Base-by-base conservation (phyloP, 1,284 basidiomycete genomes). In the Naganishia sp. region DNA sequence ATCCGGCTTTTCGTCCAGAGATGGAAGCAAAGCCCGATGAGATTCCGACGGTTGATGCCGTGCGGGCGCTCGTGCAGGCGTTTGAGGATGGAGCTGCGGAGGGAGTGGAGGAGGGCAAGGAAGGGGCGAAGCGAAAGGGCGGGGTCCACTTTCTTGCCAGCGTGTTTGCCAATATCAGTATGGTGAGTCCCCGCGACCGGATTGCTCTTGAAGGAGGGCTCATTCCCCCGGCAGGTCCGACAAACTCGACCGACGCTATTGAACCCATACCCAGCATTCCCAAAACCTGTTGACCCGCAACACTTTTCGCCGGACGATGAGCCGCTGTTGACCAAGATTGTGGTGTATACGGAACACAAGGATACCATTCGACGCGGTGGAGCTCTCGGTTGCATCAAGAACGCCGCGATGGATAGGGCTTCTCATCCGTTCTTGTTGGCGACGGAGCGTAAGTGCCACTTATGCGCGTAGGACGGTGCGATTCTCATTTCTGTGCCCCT, bases 131-230 rank as follows among this genome's bases (percentile, higher is more conserved):
- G 58, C 66, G 90, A 50, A 92, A 91, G 79, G 89, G 85, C 45
- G 84, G 87, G 67, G 83, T 94, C 41, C 89, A 96, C 79, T 97
- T 96, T 79, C 82, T 96, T 18, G 87, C 92, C 0, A 92, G 88
- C 67, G 92, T 95, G 4, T 94, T 96, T 76, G 92, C 92, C 17
- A 96, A 97, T 76, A 79, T 95, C 60, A 89, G 86, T 50, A 85
- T 86, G 72, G 92, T 93, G 73, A 71, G 85, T 81, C 18, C n/a
- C 31, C 17, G 35, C 35, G 0, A 6, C 7, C 7, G 35, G 7
- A 13, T 2, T 2, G 25, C 50, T 31, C 21, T 31, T 32, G 43
- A 21, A 60, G 57, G 54, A 42, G 28, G 56, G 62, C 55, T 31
- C 18, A 23, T 41, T 25, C 62, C 41, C n/a, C 13, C 15, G 32